Conservation (phyloP, 1,284 basidiomycete species). For the Wolfiporia cocos region DNA sequence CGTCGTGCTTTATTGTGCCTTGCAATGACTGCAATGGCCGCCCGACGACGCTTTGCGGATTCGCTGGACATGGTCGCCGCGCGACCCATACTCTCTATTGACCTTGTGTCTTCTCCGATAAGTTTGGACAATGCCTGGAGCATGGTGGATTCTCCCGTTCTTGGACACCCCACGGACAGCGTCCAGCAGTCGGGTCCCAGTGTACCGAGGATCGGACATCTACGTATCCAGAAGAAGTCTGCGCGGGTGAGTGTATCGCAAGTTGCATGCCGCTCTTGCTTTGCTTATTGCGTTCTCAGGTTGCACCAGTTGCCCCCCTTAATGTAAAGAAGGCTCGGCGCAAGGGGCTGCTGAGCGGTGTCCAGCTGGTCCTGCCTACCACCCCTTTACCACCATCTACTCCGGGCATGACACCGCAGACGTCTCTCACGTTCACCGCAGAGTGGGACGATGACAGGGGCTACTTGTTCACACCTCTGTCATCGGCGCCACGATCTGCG, state of each 20-base stretch:
- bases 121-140: constrained; percentile 27
- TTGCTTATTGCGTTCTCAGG: constrained; percentile 4
- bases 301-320: constrained; percentile 13
- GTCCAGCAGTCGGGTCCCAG: neutral
- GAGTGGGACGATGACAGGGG: constrained; percentile 24
- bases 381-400: constrained; percentile 16
- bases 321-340: constrained; percentile 27
- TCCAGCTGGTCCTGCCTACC: constrained; percentile 22
- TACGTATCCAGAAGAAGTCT: neutral
- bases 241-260: constrained; percentile 3
- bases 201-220: neutral
- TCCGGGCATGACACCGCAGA: constrained; percentile 17
- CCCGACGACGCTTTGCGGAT: constrained; percentile 21
- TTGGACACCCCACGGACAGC: constrained; percentile 14
- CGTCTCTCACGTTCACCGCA: constrained; percentile 26
- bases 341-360: constrained; percentile 21
- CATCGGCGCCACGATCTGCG: constrained; percentile 9
- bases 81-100: constrained; percentile 25
- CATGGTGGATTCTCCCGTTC: constrained; percentile 21
- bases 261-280: neutral
- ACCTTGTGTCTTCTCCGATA: constrained; percentile 18
- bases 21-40: constrained; percentile 17
- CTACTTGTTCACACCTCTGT: constrained; percentile 24
- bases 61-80: constrained; percentile 27
- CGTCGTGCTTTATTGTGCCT: constrained; percentile 9